These are phyloP conservation scores for Hypsizygus ulmarius DNA, from an alignment of 1,284 basidiomycete genomes.

Conservation along the genomic window DNA sequence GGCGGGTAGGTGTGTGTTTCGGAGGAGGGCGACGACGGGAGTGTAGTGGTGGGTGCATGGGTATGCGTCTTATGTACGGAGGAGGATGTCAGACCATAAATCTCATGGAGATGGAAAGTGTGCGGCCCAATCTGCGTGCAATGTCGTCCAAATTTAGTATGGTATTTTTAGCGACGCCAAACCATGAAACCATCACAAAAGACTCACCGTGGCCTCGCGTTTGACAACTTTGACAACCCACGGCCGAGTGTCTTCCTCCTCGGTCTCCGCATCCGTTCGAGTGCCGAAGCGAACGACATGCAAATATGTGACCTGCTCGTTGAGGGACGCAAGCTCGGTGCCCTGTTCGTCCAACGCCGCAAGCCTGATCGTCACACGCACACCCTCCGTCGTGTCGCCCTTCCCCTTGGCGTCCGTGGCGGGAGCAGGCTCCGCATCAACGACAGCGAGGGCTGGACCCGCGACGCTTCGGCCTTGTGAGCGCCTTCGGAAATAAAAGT, in stretches of 20 bases:
- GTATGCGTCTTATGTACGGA: slow-evolving; percentile 35
- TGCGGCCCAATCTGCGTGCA: slow-evolving; percentile 74
- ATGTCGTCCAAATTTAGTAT: not conserved
- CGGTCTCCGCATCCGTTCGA: slow-evolving; percentile 36
- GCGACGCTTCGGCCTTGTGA: slow-evolving; percentile 48
- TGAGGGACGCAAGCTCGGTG: slow-evolving; percentile 58
- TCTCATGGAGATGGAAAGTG: slow-evolving; percentile 90
- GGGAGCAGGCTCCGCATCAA: slow-evolving; percentile 50
- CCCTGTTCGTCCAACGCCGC: slow-evolving; percentile 75
- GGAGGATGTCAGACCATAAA: slow-evolving; percentile 79
- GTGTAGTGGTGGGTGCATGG: slow-evolving; percentile 37
- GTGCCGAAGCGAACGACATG: slow-evolving; percentile 75
- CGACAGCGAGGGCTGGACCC: slow-evolving; percentile 73
- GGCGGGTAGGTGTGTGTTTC: slow-evolving; percentile 53
- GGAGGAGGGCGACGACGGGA: slow-evolving; percentile 33
- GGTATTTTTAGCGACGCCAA: slow-evolving; percentile 8
- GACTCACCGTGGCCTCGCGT: slow-evolving; percentile 73
- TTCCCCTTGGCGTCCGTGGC: slow-evolving; percentile 38
- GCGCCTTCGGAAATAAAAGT: slow-evolving; percentile 61
- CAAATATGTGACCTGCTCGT: slow-evolving; percentile 85
- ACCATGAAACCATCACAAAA: slow-evolving; percentile 9
- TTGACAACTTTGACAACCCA: slow-evolving; percentile 91
- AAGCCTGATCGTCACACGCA: slow-evolving; percentile 72
- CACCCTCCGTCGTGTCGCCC: slow-evolving; percentile 57
- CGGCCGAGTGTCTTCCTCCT: slow-evolving; percentile 52